Evolutionary conservation across 106 monocot genomes (phyloP).

Genomic region (Posidonia australis): DNA sequence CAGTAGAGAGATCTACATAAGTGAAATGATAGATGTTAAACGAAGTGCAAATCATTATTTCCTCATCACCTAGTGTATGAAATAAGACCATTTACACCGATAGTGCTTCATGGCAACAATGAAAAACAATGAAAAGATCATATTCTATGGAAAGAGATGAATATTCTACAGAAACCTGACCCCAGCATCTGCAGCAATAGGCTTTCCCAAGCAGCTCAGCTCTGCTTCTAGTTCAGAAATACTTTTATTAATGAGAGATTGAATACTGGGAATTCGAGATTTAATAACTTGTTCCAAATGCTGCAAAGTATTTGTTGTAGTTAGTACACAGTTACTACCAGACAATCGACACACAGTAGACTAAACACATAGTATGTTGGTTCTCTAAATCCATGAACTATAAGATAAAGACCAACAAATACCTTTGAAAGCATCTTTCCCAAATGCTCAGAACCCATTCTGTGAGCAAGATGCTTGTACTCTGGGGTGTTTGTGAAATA

Average conservation of each 20-base stretch:
- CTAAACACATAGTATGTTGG: no score
- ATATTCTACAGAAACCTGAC: constrained; percentile 32
- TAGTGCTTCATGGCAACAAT: no score
- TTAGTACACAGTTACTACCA: no score
- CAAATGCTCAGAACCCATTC: constrained; percentile 80
- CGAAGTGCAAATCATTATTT: no score
- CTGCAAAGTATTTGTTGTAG: constrained; percentile 24
- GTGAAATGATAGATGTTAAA: not conserved
- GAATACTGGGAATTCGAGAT: constrained; percentile 83
- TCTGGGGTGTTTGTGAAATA: constrained; percentile 63
- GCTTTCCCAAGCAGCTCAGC: constrained; percentile 73
- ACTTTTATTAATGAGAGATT: constrained; percentile 83
- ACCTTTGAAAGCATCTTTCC: constrained; percentile 77
- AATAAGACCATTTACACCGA: no score
- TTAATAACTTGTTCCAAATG: constrained; percentile 96
- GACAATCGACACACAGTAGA: no score
- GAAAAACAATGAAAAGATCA: no score
- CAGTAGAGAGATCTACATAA: not conserved
- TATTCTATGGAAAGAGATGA: no score
- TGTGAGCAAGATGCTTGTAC: constrained; percentile 63
- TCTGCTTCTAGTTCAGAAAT: constrained; percentile 80
- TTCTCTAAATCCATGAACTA: no score
- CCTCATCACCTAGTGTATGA: no score
- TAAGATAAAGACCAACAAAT: no score
- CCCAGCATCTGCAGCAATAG: constrained; percentile 83